Evolutionary conservation across 2,329 filamentous ascomycete genomes (phyloP), one percentile per base, ranked within the genome.

Genomic region (Dactylellina sp.): DNA sequence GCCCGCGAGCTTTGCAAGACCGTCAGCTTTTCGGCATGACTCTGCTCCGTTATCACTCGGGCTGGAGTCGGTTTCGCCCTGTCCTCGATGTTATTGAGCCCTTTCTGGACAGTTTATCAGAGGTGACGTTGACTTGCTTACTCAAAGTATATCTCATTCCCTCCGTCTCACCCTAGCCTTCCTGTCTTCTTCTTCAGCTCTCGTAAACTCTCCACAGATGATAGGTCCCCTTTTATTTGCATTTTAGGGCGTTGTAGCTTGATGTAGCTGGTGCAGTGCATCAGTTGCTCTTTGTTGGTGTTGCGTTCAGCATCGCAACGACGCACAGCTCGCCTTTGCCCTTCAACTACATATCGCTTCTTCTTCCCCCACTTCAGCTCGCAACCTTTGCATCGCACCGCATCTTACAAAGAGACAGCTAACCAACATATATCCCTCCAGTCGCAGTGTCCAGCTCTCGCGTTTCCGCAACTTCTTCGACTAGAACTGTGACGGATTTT

Each of bases 41-140:
- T 50, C 32, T 74, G 22, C 49, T 62, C 70, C 61, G 61, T 74
- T 74, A 66, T 62, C 49, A 56, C 46, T 74, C 70, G 56, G 61
- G 52, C 49, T 32, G 9, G 28, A 32, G 28, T 32, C 52, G 42
- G 39, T 46, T 56, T 52, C 56, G 46, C 52, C 18, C 42, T 55
- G 47, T 65, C 50, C 52, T 40, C 49, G 50, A 44, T 53, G 68
- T 56, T 57, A 22, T 32, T 32, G 28, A 32, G 44, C n/a, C 61
- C 52, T 44, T 42, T 53, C 68, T 61, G 44, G 28, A 62, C 56
- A 44, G 47, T 57, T 40, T 55, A 25, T 63, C 70, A 56, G 42
- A 39, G 42, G 61, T 74, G 70, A 74, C 61, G 61, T 74, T 66
- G 61, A 22, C 60, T 47, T 53, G 50, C 63, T 28, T 39, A 47